Evolutionary conservation across 106 monocot species (phyloP).

Genomic region (Allium fistulosum): DNA sequence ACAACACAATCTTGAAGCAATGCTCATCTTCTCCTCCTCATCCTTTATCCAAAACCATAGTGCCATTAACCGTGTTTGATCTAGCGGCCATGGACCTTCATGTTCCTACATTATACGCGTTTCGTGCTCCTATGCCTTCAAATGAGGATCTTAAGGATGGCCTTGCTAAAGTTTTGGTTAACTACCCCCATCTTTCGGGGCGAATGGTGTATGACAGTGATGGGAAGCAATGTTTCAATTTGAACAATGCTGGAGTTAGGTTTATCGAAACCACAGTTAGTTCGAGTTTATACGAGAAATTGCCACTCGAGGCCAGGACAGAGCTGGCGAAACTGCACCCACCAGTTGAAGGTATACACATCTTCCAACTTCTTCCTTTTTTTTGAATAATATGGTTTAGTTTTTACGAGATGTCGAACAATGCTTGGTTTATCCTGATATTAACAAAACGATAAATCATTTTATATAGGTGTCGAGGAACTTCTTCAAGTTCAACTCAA

Average conservation of each 20-base stretch:
- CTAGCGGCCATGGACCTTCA: slow-evolving; percentile 23
- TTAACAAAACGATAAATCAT: not conserved
- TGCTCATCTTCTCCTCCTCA: too few relatives aligned
- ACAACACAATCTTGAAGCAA: too few relatives aligned
- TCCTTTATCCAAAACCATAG: too few relatives aligned
- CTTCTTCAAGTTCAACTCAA: slow-evolving; percentile 40
- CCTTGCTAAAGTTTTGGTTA: slow-evolving; percentile 16
- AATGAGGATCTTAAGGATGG: slow-evolving; percentile 17
- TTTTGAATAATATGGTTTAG: too few relatives aligned
- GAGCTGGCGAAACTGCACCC: slow-evolving; percentile 24
- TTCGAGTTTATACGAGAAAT: not conserved
- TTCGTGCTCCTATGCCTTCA: slow-evolving; percentile 22
- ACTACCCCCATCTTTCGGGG: slow-evolving; percentile 22
- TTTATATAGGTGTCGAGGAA: slow-evolving; percentile 1
- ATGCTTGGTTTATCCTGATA: too few relatives aligned
- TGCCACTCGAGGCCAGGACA: slow-evolving; percentile 7
- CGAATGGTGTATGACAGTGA: not conserved
- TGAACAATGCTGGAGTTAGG: slow-evolving; percentile 7
- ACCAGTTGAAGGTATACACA: not conserved
- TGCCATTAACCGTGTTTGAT: slow-evolving; percentile 42
- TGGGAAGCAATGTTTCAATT: slow-evolving; percentile 4
- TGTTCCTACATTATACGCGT: slow-evolving; percentile 26
- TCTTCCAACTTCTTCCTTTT: not conserved
- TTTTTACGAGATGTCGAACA: too few relatives aligned
- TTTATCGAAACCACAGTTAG: slow-evolving; percentile 15